A percentile compares a stretch with the other conserved stretches of the same genome.
Evolutionary conservation across 768 basidiomycete species (phyloP).

Genomic region (Pleurotus ostreatus): DNA sequence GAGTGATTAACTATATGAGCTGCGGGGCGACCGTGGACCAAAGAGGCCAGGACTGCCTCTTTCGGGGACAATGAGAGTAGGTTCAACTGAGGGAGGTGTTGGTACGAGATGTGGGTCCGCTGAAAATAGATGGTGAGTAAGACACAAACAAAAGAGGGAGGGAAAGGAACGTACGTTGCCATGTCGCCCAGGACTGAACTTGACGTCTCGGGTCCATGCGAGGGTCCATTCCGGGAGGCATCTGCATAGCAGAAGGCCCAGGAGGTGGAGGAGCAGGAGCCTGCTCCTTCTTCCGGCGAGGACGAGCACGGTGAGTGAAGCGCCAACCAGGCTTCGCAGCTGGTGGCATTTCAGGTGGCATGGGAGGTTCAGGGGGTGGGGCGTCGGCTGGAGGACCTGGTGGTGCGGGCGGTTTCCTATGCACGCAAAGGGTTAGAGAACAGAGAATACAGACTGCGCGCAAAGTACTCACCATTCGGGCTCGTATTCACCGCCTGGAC

Average conservation of each 20-base stretch:
- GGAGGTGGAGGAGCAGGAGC: slow-evolving; percentile 29
- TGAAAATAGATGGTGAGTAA: slow-evolving; percentile 21
- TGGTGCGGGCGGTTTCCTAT: slow-evolving; percentile 45
- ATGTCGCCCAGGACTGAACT: slow-evolving; percentile 55
- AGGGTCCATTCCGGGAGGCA: slow-evolving; percentile 19
- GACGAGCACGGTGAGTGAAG: slow-evolving; percentile 30
- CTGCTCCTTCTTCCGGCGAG: slow-evolving; percentile 46
- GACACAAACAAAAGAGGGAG: slow-evolving; percentile 3
- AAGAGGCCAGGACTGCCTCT: slow-evolving; percentile 65
- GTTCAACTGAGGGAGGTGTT: slow-evolving; percentile 57
- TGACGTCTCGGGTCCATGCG: slow-evolving; percentile 38
- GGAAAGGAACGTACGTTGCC: slow-evolving; percentile 52
- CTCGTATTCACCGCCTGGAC: slow-evolving; percentile 83
- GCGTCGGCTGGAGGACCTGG: slow-evolving; percentile 40
- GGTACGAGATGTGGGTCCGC: slow-evolving; percentile 56
- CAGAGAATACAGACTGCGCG: slow-evolving; percentile 1
- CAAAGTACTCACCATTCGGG: slow-evolving; percentile 58
- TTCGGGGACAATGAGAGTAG: slow-evolving; percentile 59
- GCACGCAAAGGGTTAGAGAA: background rate
- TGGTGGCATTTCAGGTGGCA: slow-evolving; percentile 31
- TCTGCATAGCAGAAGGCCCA: slow-evolving; percentile 27
- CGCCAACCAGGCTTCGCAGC: slow-evolving; percentile 59
- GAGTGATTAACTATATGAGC: slow-evolving; percentile 16
- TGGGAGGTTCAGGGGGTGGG: slow-evolving; percentile 31
- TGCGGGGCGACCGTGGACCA: slow-evolving; percentile 67